Conservation (phyloP, 2,329 filamentous ascomycete species). For the Fusarium keratoplasticum region DNA sequence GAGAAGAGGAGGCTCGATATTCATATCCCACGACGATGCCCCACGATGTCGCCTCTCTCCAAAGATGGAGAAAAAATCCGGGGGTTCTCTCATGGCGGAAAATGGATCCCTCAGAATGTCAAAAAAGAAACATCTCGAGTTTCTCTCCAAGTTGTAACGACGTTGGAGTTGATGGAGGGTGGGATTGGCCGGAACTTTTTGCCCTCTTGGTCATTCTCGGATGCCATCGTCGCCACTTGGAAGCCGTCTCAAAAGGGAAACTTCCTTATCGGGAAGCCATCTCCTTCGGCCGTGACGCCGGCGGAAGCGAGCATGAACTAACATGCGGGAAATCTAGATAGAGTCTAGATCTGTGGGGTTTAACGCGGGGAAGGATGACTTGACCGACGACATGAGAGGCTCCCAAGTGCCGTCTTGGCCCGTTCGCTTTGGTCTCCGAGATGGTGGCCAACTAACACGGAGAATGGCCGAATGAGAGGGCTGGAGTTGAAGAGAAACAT, state of each 20-base stretch:
- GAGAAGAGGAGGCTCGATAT: slow-evolving; percentile 13
- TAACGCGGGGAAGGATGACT: slow-evolving; percentile 21
- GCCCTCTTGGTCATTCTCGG: not conserved
- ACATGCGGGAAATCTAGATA: not conserved
- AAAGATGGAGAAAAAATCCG: slow-evolving; percentile 23
- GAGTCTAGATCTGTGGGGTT: slow-evolving; percentile 21
- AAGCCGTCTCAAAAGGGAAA: slow-evolving; percentile 2
- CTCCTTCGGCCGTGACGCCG: not conserved
- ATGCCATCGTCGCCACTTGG: not conserved
- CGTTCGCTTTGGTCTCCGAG: not conserved
- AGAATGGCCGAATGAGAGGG: not conserved
- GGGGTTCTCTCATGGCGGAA: not conserved
- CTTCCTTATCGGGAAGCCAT: slow-evolving; percentile 14
- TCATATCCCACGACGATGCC: slow-evolving; percentile 8
- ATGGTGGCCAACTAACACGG: not conserved
- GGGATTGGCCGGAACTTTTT: slow-evolving; percentile 3
- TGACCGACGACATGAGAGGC: not conserved
- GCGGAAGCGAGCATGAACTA: not conserved
- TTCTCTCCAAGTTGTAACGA: not conserved
- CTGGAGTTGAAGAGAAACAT: not conserved
- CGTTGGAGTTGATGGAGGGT: not conserved
- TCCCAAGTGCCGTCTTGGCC: not conserved
- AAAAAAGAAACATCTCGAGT: not conserved
- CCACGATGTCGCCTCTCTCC: not conserved
- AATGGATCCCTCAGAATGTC: not conserved